Evolutionary conservation across 2,329 filamentous ascomycete species (phyloP).

Genomic region (Blastomyces silverae): DNA sequence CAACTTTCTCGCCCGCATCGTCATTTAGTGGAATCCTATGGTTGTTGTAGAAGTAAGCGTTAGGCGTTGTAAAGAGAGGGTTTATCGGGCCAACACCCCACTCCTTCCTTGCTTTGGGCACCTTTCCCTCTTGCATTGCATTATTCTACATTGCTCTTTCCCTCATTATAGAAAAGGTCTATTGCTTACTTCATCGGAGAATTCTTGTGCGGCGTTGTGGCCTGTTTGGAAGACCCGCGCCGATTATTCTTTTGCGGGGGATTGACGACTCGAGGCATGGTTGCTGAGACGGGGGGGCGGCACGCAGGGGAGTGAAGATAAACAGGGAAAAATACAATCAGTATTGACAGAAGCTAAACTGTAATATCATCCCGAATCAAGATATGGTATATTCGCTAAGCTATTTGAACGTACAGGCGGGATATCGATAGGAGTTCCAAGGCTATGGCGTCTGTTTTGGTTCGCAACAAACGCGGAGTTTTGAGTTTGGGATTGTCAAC

Average conservation of each 20-base stretch:
- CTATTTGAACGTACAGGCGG: conserved; percentile 3
- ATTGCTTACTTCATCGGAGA: conserved; percentile 45
- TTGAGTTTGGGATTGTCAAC: conserved; percentile 26
- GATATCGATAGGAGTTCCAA: conserved; percentile 12
- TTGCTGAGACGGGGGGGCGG: conserved; percentile 21
- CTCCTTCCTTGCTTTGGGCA: conserved; percentile 10
- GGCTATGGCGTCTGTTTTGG: conserved; percentile 13
- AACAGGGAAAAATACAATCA: conserved; percentile 19
- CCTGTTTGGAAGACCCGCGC: conserved; percentile 39
- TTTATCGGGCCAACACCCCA: conserved; percentile 1
- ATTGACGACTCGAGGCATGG: conserved; percentile 53
- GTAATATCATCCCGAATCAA: not conserved
- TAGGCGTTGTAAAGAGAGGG: not conserved
- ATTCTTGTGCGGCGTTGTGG: conserved; percentile 47
- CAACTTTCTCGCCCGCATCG: conserved; percentile 85
- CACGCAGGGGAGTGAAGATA: conserved; percentile 18
- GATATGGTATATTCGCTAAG: conserved; percentile 13
- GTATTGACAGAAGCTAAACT: conserved; percentile 22
- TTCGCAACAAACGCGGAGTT: conserved; percentile 1
- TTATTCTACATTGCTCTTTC: conserved; percentile 2
- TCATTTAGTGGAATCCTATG: conserved; percentile 88
- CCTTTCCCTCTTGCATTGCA: conserved; percentile 11
- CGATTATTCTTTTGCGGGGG: conserved; percentile 39
- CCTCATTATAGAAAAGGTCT: conserved; percentile 15
- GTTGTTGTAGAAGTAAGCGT: conserved; percentile 8